Evolutionary conservation across 2,329 filamentous ascomycete genomes (phyloP).

Genomic region (Pseudogymnoascus sp.): DNA sequence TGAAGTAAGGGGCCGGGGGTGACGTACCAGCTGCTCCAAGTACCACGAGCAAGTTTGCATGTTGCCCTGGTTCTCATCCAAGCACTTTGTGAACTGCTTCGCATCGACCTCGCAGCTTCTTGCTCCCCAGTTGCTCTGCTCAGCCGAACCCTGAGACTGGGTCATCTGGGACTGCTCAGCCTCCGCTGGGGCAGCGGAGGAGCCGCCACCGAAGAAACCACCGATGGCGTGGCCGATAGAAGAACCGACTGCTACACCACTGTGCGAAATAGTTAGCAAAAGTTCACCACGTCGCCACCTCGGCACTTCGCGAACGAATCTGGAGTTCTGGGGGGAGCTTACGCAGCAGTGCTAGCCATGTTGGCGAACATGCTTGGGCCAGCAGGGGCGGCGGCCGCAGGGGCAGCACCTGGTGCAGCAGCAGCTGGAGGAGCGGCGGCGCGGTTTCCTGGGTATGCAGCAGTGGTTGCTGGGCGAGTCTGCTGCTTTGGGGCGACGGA

Average conservation of each 20-base stretch:
- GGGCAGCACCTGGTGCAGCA: constrained; percentile 20
- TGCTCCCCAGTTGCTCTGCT: constrained; percentile 45
- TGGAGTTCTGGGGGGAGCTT: constrained; percentile 38
- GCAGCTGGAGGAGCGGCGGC: constrained; percentile 37
- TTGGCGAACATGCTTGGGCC: constrained; percentile 86
- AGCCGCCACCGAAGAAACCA: constrained; percentile 73
- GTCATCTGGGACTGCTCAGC: constrained; percentile 40
- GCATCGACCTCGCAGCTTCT: constrained; percentile 72
- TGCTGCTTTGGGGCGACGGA: constrained; percentile 51
- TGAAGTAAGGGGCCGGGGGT: not conserved
- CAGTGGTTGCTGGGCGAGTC: constrained; percentile 61
- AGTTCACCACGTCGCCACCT: constrained; percentile 1
- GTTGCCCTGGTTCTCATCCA: constrained; percentile 91
- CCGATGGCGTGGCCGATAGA: constrained; percentile 92
- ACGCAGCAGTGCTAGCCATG: constrained; percentile 98
- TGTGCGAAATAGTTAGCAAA: constrained; percentile 34
- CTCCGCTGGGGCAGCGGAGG: constrained; percentile 47
- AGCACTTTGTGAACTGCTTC: constrained; percentile 83
- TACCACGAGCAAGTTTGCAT: constrained; percentile 98
- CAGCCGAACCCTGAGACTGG: constrained; percentile 40
- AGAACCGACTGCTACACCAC: constrained; percentile 92
- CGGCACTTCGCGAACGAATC: not conserved
- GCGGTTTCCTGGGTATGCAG: constrained; percentile 38
- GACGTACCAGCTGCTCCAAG: constrained; percentile 70
- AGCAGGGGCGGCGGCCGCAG: constrained; percentile 20